Evolutionary conservation across 2,329 filamentous ascomycete species (phyloP).

Genomic region (Diaporthe ilicicola): DNA sequence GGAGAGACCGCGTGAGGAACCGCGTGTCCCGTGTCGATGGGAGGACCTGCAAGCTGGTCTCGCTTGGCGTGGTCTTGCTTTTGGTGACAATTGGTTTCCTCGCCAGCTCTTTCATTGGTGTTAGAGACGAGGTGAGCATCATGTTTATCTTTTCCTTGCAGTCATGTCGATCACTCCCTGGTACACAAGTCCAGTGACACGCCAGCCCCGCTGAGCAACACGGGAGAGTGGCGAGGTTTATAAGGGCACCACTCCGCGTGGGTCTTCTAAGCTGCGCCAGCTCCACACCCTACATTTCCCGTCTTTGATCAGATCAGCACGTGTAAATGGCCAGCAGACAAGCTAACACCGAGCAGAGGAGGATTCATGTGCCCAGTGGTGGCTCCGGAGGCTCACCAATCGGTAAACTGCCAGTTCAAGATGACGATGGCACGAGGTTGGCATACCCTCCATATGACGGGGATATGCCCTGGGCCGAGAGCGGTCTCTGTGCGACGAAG

Average conservation of each 20-base stretch:
- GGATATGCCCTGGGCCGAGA: conserved; percentile 34
- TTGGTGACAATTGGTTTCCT: conserved; percentile 44
- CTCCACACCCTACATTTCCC: neutral
- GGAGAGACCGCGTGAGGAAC: conserved; percentile 41
- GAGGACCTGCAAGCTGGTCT: conserved; percentile 40
- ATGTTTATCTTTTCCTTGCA: conserved; percentile 18
- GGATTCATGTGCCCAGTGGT: conserved; percentile 14
- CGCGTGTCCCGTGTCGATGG: conserved; percentile 38
- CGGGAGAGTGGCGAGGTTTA: neutral
- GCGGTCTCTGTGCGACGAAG: conserved; percentile 36
- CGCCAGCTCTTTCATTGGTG: conserved; percentile 38
- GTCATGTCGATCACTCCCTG: neutral
- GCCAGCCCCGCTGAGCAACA: neutral
- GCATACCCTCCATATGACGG: conserved; percentile 41
- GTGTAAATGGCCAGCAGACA: neutral
- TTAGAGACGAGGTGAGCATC: conserved; percentile 40
- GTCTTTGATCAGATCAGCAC: neutral
- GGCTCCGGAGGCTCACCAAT: conserved; percentile 4
- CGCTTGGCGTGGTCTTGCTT: conserved; percentile 43
- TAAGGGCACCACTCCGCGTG: neutral
- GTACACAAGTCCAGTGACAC: neutral
- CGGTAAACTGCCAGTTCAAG: conserved; percentile 34
- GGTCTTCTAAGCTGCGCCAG: neutral
- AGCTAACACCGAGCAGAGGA: conserved; percentile 29
- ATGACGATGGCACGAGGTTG: conserved; percentile 34